Base-by-base conservation (phyloP, 176 grass and related monocot genomes). In the Avena insularis region DNA sequence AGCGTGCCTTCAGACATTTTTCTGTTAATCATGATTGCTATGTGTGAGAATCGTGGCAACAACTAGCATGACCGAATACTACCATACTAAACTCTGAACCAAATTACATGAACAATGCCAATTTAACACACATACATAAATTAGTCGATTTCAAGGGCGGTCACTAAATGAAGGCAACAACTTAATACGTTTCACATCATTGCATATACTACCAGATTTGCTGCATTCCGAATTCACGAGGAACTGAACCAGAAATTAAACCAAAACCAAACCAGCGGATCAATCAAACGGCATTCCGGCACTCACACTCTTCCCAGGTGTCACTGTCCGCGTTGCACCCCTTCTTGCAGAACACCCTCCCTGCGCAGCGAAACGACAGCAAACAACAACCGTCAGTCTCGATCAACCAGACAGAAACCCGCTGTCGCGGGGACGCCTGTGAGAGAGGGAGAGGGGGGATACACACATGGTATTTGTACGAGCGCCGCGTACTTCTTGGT, bases 271-370 rank as follows among this genome's bases (percentile, higher is more conserved):
- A 66, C 25, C 21, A 66, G 47, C 3, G 58, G 48, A 75, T 77
- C 48, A 53, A 76, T 9, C 13, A 79, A 64, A 2, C n/a, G 40
- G 40, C 33, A 79, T 79, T 86, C 15, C 67, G 33, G 13, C 12
- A 80, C 93, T 95, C 87, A 98, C 95, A 98, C 54, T 98, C 93
- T 16, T 98, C 93, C 96, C 96, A 98, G 65, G 89, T 95, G 31
- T 98, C 96, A 3, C 88, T 91, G 75, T 98, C 96, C 25, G 96
- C 87, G 90, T 86, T 89, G 78, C 96, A 98, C 0, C 96, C 96
- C 84, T 98, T 98, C 96, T 98, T 98, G 90, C 96, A 98, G 88
- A 95, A 95, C 66, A 98, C 93, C 86, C 96, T 93, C 96, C 96
- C 95, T 95, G 91, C 92, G 14, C 66, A 31, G 33, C 65, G 79